Evolutionary conservation across 352 stramenopile genomes (phyloP).

Genomic region (Thraustochytrium sp.): DNA sequence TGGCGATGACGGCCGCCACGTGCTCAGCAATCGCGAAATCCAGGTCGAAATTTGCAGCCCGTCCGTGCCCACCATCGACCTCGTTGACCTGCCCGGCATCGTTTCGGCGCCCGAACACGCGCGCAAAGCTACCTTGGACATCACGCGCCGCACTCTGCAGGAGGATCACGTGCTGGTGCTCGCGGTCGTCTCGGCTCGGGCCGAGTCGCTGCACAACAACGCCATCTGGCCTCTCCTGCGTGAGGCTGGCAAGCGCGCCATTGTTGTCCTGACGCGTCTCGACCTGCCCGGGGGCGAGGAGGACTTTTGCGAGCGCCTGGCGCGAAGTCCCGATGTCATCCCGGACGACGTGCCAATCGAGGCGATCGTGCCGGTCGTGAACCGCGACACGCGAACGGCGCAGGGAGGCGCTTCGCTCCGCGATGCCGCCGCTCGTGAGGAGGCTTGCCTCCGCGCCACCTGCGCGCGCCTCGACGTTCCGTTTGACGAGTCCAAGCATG

Average conservation of each 20-base stretch:
- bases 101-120: slow-evolving; percentile 53
- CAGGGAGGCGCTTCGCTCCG: slow-evolving; percentile 17
- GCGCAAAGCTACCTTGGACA: slow-evolving; percentile 52
- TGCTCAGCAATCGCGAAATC: slow-evolving; percentile 53
- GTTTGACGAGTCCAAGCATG: slow-evolving; percentile 42
- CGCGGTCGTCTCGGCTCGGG: slow-evolving; percentile 51
- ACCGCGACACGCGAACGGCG: slow-evolving; percentile 54
- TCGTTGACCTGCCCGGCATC: slow-evolving; percentile 56
- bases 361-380: no score
- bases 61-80: no score
- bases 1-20: not conserved
- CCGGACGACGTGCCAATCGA: no score
- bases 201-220: no score
- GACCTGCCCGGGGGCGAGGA: no score
- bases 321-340: slow-evolving; percentile 53
- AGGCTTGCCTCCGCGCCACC: not conserved
- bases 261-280: not conserved
- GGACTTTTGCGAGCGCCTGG: slow-evolving; percentile 14
- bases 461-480: not conserved
- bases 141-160: slow-evolving; percentile 53
- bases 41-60: slow-evolving; percentile 53
- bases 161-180: slow-evolving; percentile 54
- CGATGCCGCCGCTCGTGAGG: not conserved
- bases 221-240: slow-evolving; percentile 55
- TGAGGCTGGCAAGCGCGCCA: not conserved